These are phyloP conservation scores for Arthrobotrys sinensis DNA, from an alignment of 2,329 filamentous ascomycete genomes.

Conservation along the genomic window DNA sequence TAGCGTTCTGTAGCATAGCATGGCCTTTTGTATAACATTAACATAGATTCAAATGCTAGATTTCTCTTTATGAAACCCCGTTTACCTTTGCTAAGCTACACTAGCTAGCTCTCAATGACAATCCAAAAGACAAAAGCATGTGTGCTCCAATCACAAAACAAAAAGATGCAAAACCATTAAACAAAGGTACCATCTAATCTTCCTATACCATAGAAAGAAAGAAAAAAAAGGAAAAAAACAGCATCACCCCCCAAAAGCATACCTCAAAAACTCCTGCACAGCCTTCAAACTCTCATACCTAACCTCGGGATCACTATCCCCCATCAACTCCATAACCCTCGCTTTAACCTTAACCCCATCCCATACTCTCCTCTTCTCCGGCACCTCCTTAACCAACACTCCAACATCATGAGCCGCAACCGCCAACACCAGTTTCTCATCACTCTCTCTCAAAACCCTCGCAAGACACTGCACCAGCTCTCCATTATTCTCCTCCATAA, in stretches of 20 bases:
- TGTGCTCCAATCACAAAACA: too few species aligned
- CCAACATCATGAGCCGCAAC: constrained; percentile 95
- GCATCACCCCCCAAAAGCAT: constrained; percentile 72
- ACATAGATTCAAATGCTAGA: too few species aligned
- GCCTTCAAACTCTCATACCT: constrained; percentile 93
- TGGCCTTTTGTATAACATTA: too few species aligned
- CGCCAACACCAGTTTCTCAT: constrained; percentile 90
- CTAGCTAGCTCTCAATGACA: too few species aligned
- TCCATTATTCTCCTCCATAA: constrained; percentile 86
- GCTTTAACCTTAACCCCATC: constrained; percentile 89
- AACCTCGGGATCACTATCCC: constrained; percentile 86
- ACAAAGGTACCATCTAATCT: too few species aligned
- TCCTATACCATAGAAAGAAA: too few species aligned
- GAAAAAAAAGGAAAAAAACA: neutral
- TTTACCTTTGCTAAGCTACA: too few species aligned
- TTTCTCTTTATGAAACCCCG: too few species aligned
- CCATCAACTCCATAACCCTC: constrained; percentile 94
- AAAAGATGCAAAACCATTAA: too few species aligned
- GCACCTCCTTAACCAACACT: constrained; percentile 88
- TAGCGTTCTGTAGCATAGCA: too few species aligned
- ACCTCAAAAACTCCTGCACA: constrained; percentile 82
- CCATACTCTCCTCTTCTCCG: constrained; percentile 83
- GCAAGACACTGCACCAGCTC: constrained; percentile 83
- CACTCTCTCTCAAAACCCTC: constrained; percentile 85
- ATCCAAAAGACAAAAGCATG: too few species aligned